These are phyloP conservation scores for Dillenia turbinata DNA, from an alignment of 164 flowering plant species.

Conservation along the genomic window DNA sequence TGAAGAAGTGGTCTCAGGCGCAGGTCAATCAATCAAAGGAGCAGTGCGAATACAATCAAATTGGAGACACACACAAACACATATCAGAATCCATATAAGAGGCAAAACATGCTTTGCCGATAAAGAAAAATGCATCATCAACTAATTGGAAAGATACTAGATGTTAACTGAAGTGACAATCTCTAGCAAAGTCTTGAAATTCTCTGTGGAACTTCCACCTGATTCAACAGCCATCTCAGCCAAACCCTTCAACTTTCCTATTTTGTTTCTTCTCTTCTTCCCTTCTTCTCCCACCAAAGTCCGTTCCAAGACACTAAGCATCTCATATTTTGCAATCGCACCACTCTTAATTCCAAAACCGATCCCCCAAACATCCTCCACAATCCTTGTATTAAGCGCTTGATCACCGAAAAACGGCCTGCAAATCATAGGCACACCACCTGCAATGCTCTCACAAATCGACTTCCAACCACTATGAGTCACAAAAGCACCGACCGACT, in stretches of 20 bases:
- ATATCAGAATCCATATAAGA: no score
- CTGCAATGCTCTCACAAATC: conserved; percentile 10
- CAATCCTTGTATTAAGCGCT: conserved; percentile 7
- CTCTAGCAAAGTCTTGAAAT: conserved; percentile 14
- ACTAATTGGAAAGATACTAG: no score
- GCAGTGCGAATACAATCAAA: no score
- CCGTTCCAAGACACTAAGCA: conserved; percentile 11
- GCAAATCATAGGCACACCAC: conserved; percentile 17
- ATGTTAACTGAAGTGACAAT: no score
- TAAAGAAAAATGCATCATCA: no score
- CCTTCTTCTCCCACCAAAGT: conserved; percentile 26
- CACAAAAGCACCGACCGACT: conserved; percentile 28
- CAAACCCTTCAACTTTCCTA: conserved; percentile 3
- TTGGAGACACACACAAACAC: no score
- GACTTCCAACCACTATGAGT: conserved; percentile 56
- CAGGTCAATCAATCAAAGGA: no score
- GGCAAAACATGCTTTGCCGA: no score
- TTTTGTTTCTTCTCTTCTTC: conserved; percentile 22
- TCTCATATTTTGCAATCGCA: conserved; percentile 15
- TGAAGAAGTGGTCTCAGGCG: no score
- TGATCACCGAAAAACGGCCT: conserved; percentile 15
- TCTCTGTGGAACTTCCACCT: conserved; percentile 23
- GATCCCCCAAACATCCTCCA: conserved; percentile 26
- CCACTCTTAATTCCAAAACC: conserved; percentile 35
- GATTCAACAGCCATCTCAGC: conserved; percentile 21